Percentiles rank a stretch among this genome's conserved stretches.
phyloP scores from a whole-genome alignment of 2,329 filamentous ascomycete species.

The Alternaria panax region DNA sequence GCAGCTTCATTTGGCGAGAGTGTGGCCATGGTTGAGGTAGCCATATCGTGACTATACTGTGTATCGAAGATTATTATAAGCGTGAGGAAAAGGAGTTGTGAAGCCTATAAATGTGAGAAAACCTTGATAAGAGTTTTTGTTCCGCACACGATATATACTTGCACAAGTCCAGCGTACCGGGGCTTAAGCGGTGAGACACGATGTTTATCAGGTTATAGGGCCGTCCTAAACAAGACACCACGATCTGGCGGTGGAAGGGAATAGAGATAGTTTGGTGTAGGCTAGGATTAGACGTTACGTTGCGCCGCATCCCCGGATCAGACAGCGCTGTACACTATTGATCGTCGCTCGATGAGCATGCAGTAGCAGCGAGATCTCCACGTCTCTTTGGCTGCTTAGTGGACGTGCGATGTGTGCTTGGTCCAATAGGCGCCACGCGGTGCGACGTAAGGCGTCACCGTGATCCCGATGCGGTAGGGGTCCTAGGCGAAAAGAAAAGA shows the following conservation, averaged over 20 bases:
- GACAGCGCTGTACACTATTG: conserved; percentile 34
- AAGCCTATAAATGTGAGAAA: conserved; percentile 29
- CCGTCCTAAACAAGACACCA: conserved; percentile 23
- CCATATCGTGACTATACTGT: conserved; percentile 12
- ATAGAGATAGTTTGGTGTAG: conserved; percentile 28
- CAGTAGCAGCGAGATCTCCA: conserved; percentile 34
- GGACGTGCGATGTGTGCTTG: conserved; percentile 23
- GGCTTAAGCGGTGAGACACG: conserved; percentile 44
- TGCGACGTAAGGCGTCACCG: conserved; percentile 30
- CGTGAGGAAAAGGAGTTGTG: conserved; percentile 22
- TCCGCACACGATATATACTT: conserved; percentile 44
- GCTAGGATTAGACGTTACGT: conserved; percentile 40
- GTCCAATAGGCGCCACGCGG: conserved; percentile 33
- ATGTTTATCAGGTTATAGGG: conserved; percentile 40
- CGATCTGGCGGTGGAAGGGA: conserved; percentile 32
- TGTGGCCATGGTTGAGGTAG: conserved; percentile 25
- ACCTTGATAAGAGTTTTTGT: conserved; percentile 39
- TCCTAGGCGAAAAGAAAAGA: conserved; percentile 37
- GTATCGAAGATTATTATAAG: conserved; percentile 17
- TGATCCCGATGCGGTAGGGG: conserved; percentile 28
- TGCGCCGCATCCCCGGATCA: conserved; percentile 41
- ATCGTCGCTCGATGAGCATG: conserved; percentile 29
- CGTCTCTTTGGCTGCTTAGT: conserved; percentile 31
- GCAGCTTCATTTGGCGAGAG: conserved; percentile 31
- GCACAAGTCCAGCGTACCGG: conserved; percentile 34